Evolutionary conservation across 2,329 filamentous ascomycete species (phyloP).

Genomic region (Claviceps pusilla): DNA sequence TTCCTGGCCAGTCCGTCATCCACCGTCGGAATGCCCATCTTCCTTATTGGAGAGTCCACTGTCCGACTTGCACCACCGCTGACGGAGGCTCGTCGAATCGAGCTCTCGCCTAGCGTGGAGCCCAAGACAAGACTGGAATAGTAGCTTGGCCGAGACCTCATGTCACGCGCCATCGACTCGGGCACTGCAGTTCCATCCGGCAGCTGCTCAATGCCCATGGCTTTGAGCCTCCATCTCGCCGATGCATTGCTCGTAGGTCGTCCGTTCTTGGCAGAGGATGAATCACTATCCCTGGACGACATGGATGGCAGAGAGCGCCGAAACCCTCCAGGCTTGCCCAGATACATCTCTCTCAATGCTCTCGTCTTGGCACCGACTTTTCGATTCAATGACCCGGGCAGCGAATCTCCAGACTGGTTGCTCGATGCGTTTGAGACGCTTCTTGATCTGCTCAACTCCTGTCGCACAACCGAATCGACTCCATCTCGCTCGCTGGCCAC

Average conservation of each 20-base stretch:
- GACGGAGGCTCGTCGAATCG: slow-evolving; percentile 2
- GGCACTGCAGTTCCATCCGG: slow-evolving; percentile 38
- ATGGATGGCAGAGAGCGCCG: slow-evolving; percentile 25
- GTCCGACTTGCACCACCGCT: background rate
- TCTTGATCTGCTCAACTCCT: slow-evolving; percentile 9
- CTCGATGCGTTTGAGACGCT: slow-evolving; percentile 10
- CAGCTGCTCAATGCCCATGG: slow-evolving; percentile 37
- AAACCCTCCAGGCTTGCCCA: slow-evolving; percentile 18
- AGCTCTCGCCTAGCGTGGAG: background rate
- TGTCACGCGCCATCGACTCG: slow-evolving; percentile 33
- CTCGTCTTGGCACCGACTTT: slow-evolving; percentile 20
- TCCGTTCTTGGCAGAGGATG: slow-evolving; percentile 11
- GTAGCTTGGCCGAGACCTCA: slow-evolving; percentile 9
- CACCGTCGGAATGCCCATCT: slow-evolving; percentile 1
- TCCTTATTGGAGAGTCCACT: background rate
- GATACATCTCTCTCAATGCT: slow-evolving; percentile 20
- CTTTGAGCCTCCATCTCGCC: slow-evolving; percentile 31
- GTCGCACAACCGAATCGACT: slow-evolving; percentile 21
- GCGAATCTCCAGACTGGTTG: slow-evolving; percentile 7
- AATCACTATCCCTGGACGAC: slow-evolving; percentile 13
- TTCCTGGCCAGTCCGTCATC: slow-evolving; percentile 7
- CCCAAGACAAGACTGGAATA: slow-evolving; percentile 1
- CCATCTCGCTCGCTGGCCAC: slow-evolving; percentile 23
- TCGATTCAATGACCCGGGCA: slow-evolving; percentile 5
- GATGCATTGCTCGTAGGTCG: slow-evolving; percentile 23